Evolutionary conservation across 1,284 basidiomycete species (phyloP), one percentile per base, ranked within the genome.

Genomic region (Cutaneotrichosporon dermatis): DNA sequence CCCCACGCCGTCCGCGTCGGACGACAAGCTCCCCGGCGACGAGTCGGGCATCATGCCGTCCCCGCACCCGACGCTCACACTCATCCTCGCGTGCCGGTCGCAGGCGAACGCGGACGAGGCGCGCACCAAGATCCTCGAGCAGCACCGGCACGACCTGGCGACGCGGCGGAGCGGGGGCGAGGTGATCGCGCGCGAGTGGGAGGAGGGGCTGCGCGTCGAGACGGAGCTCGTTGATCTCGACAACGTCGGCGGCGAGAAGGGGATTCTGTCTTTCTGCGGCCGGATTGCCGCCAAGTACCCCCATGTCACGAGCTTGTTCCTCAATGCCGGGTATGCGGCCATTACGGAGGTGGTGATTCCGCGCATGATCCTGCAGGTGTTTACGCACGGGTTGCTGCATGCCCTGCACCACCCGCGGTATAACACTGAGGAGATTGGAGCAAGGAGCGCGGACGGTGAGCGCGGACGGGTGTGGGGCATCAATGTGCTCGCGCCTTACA

Each of bases 401-500:
- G 70, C 72, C 0, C 72, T 89, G 43, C 86, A 86, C 8, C 67
- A 80, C 9, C 89, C 90, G 0, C 69, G 67, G 33, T 91, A 78
- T 75, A 85, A 88, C 66, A 66, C 81, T 0, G 89, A 93, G 71
- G 73, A 79, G 13, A 73, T 70, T 7, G 90, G 89, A 1, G 82
- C 85, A 55, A 69, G 82, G 59, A 89, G 84, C 62, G 76, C 80
- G 0, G 77, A 79, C 15, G 90, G 93, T 59, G 85, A 87, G 16
- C 76, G 92, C 0, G 92, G 92, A 0, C 85, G 82, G 80, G 83
- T 88, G 7, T 95, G 89, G 89, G 88, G 92, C 69, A 87, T 86
- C 57, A 94, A 94, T 67, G 81, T 92, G 25, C 89, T 94, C 57
- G 86, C 88, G 0, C 89, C 91, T 69, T 94, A 89, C 70, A 81